A percentile compares a stretch with the other conserved stretches of the same genome.
Evolutionary conservation across 2,329 filamentous ascomycete genomes (phyloP).

Genomic region (Hymenoscyphus albidus): DNA sequence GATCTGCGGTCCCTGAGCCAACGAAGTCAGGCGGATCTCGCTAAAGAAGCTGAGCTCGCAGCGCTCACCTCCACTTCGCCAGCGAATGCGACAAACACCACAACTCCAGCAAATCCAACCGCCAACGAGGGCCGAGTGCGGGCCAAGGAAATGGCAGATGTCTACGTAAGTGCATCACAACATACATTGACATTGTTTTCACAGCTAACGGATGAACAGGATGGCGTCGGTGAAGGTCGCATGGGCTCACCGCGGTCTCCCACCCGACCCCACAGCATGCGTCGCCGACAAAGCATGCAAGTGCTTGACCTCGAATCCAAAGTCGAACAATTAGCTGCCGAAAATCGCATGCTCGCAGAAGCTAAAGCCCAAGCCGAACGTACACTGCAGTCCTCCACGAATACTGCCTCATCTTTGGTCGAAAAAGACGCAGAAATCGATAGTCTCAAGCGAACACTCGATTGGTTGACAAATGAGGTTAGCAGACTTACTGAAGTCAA

Average conservation of each 20-base stretch:
- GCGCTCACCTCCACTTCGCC: conserved; percentile 37
- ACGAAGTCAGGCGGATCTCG: conserved; percentile 42
- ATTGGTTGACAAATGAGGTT: conserved; percentile 79
- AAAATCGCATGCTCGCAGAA: conserved; percentile 77
- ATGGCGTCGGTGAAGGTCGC: conserved; percentile 88
- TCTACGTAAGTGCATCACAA: conserved; percentile 69
- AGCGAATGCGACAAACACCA: conserved; percentile 28
- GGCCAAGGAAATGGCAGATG: conserved; percentile 82
- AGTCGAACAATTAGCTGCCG: conserved; percentile 78
- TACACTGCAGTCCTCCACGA: conserved; percentile 54
- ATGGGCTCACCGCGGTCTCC: conserved; percentile 86
- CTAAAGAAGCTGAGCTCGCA: conserved; percentile 44
- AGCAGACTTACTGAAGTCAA: conserved; percentile 78
- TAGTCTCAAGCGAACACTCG: conserved; percentile 71
- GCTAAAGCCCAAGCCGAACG: conserved; percentile 68
- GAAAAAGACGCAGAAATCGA: conserved; percentile 87
- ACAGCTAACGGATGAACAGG: conserved; percentile 48
- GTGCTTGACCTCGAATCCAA: conserved; percentile 84
- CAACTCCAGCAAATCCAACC: conserved; percentile 66
- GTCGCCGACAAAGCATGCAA: conserved; percentile 96
- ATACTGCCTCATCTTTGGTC: conserved; percentile 65
- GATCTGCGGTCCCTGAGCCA: conserved; percentile 69
- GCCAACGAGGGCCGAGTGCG: conserved; percentile 85
- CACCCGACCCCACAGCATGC: conserved; percentile 90
- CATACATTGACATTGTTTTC: conserved; percentile 7